Percentiles rank a stretch among this genome's conserved stretches.
Evolutionary conservation across 805 yeast species (phyloP).

Genomic region (Spathaspora hagerdaliae): DNA sequence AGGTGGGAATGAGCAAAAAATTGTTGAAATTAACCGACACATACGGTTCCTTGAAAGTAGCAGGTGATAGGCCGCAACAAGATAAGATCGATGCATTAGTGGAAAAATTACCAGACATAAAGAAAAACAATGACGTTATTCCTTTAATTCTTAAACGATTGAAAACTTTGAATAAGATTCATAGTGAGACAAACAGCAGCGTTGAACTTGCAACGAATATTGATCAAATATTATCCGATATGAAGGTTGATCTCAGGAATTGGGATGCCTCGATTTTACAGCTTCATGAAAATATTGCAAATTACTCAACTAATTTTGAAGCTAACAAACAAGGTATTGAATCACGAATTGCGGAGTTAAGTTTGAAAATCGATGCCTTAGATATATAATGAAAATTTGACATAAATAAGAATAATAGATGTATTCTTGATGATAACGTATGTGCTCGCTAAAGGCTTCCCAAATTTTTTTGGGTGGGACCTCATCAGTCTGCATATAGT

Average conservation of each 20-base stretch:
- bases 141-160: slow-evolving; percentile 27
- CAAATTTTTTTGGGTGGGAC: neutral
- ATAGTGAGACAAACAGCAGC: slow-evolving; percentile 26
- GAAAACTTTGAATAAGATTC: slow-evolving; percentile 28
- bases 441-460: neutral
- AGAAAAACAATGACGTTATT: slow-evolving; percentile 14
- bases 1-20: slow-evolving; percentile 15
- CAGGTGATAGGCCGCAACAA: neutral
- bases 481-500: too few relatives aligned
- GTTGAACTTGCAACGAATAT: slow-evolving; percentile 20
- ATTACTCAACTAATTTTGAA: slow-evolving; percentile 18
- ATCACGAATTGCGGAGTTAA: slow-evolving; percentile 14
- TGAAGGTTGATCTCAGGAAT: slow-evolving; percentile 20
- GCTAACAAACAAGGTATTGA: slow-evolving; percentile 18
- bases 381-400: neutral
- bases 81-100: slow-evolving; percentile 23
- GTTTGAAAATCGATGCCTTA: slow-evolving; percentile 1
- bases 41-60: neutral
- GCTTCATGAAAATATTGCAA: slow-evolving; percentile 20
- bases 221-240: slow-evolving; percentile 21
- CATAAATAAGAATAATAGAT: neutral
- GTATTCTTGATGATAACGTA: neutral
- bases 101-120: slow-evolving; percentile 22
- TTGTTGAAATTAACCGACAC: slow-evolving; percentile 6
- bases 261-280: slow-evolving; percentile 27